Base-by-base conservation (phyloP, 306 rosid genomes). In the Astragalus membranaceus region DNA sequence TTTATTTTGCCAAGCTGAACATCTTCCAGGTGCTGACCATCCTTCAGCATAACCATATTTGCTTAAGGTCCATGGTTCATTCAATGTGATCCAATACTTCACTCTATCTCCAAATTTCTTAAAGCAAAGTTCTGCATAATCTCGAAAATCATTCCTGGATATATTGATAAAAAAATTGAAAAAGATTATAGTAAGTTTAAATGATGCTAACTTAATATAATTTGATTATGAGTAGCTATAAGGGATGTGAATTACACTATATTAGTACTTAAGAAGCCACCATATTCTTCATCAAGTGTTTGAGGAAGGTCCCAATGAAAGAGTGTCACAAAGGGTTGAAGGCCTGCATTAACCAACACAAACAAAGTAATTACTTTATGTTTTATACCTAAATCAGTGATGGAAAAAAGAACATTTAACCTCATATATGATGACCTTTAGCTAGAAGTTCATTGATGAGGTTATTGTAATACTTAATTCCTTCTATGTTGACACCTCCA, bases 271-370 rank as follows among this genome's bases (percentile, higher is more conserved):
- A 80, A 11, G 61, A 87, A 84, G 9, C 92, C 89, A 17, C 78
- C 81, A 55, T 75, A 85, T 33, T 80, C 87, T 4, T 87, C 84
- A 72, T 84, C 78, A 57, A 87, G 60, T 17, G 81, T 3, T 8
- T 87, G 92, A 12, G 89, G 89, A 67, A 80, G 78, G 41, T 87
- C 92, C 92, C 92, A 82, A 20, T 87, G 89, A 16, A 79, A 87
- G 48, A 84, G 70, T 0, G 88, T 86, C 8, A 77, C 77, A 77
- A 79, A 86, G 9, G 87, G 87, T 43, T 72, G 50, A 1, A 84
- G 16, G 66, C 74, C 82, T 87, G 50, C 43, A 75, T 16, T 8
- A 1, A 4, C 4, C 12, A 6, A 41, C 39, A 13, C 41, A 66
- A 50, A 16, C 9, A 10, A n/a, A 47, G 33, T 23, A 73, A 14